Evolutionary conservation across 768 basidiomycete species (phyloP), one percentile per base, ranked within the genome.

Genomic region (Basidioascus undulatus): DNA sequence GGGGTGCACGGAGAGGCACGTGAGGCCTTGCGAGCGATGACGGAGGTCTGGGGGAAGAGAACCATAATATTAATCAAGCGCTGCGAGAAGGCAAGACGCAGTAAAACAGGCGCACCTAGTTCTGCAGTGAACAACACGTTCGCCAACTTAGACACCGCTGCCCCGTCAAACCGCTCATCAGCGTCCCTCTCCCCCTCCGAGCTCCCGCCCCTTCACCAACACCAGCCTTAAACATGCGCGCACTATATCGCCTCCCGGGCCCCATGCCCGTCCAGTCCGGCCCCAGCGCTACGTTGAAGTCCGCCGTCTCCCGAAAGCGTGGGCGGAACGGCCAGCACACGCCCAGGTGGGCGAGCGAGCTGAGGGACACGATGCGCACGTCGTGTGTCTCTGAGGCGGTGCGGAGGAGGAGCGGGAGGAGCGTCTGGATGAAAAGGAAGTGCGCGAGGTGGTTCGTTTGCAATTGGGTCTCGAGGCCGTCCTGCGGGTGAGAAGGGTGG

Each of bases 361-460:
- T 41, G 24, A 47, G 33, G 33, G 31, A 27, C 37, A 47, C 36
- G 21, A 47, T 40, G 33, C 46, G 46, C 12, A 40, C 35, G 2
- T 40, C 33, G 10, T 44, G 40, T 2, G 40, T 32, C 34, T 44
- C 46, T 6, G 39, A 37, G 2, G 15, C 37, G 0, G 46, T 47
- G 27, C 36, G 41, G 25, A 44, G 42, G 13, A 47, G 37, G 2
- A 44, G 26, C 3, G 46, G 46, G 9, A 40, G 24, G 1, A 47
- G 28, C 18, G 19, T 35, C 5, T 37, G 32, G 7, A 40, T 35
- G 20, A 47, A 35, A 9, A 47, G 30, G 40, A 40, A 47, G 16
- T 47, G 46, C 2, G 37, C 37, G 16, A 47, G 40, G 15, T 44
- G 36, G 33, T 47, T 47, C 18, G 40, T 39, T 37, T 47, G 46